Base-by-base conservation (phyloP, 2,329 filamentous ascomycete genomes). In the Sporothrix phasma region DNA sequence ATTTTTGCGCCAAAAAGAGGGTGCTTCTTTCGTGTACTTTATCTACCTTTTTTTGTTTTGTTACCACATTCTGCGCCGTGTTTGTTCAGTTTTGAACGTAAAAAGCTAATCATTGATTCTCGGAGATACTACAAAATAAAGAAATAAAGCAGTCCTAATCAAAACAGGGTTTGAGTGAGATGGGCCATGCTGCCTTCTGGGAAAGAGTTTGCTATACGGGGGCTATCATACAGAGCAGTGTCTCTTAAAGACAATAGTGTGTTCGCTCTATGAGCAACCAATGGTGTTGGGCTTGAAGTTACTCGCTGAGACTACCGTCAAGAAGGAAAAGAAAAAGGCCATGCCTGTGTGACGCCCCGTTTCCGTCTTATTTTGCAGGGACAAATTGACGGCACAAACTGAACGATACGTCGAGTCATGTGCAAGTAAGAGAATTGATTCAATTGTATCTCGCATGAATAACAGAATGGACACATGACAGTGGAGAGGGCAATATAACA, bases 1-100 rank as follows among this genome's bases (percentile, higher is more conserved):
- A 2, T 31, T 26, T 22, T 43, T 58, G 22, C 37, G 53, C 54
- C 22, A 58, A 58, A 58, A 43, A 58, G 37, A 43, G 11, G 22
- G 54, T 58, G 54, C 37, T 3, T 43, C n/a, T 39, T 58, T 58
- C 39, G 11, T 58, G 54, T 58, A 41, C 37, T 58, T 58, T 58
- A 41, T 41, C 8, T 37, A 37, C 13, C 34, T 53, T 37, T 53
- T 34, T 4, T 37, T 43, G 41, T 39, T 43, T 58, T 43, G 34
- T 29, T 43, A n/a, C 39, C 54, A 41, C 54, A 58, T 43, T 37
- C 37, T 51, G 53, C 22, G 22, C 19, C 17, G 8, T 43, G 39
- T 41, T 43, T 43, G 1, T 13, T 17, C n/a, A 10, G 10, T 39
- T 58, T 29, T 13, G 29, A 41, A 43, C 22, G 45, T 39, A 59